Evolutionary conservation across 2,329 filamentous ascomycete species (phyloP).

Genomic region (Zopfia rhizophila): DNA sequence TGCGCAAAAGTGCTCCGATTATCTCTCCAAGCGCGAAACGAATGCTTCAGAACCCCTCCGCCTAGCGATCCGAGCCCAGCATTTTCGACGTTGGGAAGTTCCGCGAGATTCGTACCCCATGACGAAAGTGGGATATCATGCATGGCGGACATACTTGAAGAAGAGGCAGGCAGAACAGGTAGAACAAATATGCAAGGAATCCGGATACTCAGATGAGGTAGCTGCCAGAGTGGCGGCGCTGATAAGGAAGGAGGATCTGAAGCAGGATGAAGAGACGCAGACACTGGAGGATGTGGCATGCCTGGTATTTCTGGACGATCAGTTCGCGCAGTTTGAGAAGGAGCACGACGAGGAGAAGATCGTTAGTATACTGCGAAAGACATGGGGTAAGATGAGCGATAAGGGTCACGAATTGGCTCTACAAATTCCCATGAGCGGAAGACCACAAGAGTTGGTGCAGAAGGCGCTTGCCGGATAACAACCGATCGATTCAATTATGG

Average conservation of each 20-base stretch:
- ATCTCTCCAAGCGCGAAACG: constrained; percentile 71
- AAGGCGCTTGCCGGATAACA: constrained; percentile 44
- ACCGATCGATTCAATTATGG: constrained; percentile 4
- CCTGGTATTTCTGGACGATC: constrained; percentile 86
- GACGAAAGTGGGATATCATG: constrained; percentile 79
- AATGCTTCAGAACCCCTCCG: constrained; percentile 73
- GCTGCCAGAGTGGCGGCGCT: constrained; percentile 73
- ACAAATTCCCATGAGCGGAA: constrained; percentile 44
- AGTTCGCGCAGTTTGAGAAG: constrained; percentile 82
- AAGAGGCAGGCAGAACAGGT: constrained; percentile 76
- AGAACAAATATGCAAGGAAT: constrained; percentile 62
- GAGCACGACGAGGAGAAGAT: constrained; percentile 82
- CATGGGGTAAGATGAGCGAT: constrained; percentile 54
- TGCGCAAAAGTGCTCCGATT: constrained; percentile 80
- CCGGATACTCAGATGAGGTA: constrained; percentile 64
- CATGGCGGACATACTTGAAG: constrained; percentile 80
- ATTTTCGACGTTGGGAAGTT: constrained; percentile 87
- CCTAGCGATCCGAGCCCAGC: constrained; percentile 84
- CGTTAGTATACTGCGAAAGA: constrained; percentile 59
- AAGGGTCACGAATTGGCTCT: constrained; percentile 47
- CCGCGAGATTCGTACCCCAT: constrained; percentile 77
- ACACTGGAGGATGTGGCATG: constrained; percentile 86
- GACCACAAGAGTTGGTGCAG: constrained; percentile 39
- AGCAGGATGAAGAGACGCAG: constrained; percentile 73
- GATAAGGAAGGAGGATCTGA: constrained; percentile 81